Base-by-base conservation (phyloP, 768 basidiomycete genomes). In the Termitomyces sp. region DNA sequence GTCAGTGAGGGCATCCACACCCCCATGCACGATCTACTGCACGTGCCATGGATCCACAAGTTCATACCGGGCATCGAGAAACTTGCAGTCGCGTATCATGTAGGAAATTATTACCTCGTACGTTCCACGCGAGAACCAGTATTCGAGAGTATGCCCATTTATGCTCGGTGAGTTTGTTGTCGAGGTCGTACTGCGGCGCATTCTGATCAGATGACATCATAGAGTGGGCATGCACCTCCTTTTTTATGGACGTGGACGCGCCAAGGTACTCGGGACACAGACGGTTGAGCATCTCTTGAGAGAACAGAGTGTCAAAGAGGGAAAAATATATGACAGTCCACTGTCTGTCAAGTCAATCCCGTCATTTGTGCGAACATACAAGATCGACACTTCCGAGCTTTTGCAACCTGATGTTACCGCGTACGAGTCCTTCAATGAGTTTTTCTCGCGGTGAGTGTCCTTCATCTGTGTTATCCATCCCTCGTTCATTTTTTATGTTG, bases 121-220 rank as follows among this genome's bases (percentile, higher is more conserved):
- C 72, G 84, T 36, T 76, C 70, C 7, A 72, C 75, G 1, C 70
- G 67, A 7, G 71, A 83, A 63, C 77, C 76, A 62, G 74, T 85
- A 56, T 89, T 88, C 54, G 88, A 90, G 71, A 76, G 76, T 31
- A 90, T 90, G 88, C 88, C 88, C 0, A 73, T 89, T 41, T 89
- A 84, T 61, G 78, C 81, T 2, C 74, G 84, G 66, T 76, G 36
- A 22, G 47, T 52, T 13, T 23, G 15, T 15, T n/a, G 39, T 16
- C 9, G 58, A 43, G 20, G 20, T 62, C 3, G 49, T 56, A 50
- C 57, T 64, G 39, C 29, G 5, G 41, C 15, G 33, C 22, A 23
- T 16, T 7, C 20, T 45, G 27, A 58, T 16, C 5, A 29, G 32
- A 48, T 51, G 42, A 53, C 48, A 18, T 16, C 57, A 13, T 42